phyloP scores from a whole-genome alignment of 495 filamentous ascomycete genomes.

The Tuber borchii region DNA sequence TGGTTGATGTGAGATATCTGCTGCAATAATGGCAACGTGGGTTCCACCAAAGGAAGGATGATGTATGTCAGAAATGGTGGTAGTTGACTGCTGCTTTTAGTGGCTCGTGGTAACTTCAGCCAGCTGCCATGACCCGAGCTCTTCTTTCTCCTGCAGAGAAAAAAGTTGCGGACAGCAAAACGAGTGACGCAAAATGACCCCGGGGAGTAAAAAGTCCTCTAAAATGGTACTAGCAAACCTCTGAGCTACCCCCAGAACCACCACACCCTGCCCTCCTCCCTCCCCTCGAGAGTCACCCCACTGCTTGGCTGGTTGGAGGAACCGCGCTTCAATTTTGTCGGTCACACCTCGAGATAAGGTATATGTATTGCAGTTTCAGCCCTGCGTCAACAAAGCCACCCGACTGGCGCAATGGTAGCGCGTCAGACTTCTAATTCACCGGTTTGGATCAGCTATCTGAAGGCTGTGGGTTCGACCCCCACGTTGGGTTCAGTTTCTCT shows the following conservation, averaged over 20 bases:
- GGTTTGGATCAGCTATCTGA: constrained; percentile 44
- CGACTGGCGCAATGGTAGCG: constrained; percentile 33
- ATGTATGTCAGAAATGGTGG: no score
- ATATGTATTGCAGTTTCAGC: not conserved
- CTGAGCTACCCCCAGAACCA: no score
- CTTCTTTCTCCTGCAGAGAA: no score
- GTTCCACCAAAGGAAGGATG: not conserved
- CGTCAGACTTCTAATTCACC: constrained; percentile 26
- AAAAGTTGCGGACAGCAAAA: no score
- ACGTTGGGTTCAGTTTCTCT: constrained; percentile 42
- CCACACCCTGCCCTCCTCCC: no score
- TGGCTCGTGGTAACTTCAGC: not conserved
- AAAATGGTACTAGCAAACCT: no score
- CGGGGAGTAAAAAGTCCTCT: no score
- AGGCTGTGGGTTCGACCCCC: constrained; percentile 55
- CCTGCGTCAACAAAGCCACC: not conserved
- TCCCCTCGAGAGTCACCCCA: not conserved
- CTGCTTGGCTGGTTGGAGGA: not conserved
- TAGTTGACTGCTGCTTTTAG: not conserved
- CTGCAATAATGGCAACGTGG: not conserved
- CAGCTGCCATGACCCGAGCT: no score
- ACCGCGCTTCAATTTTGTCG: not conserved
- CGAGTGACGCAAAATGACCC: no score
- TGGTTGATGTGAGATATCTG: not conserved
- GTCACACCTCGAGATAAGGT: not conserved